Evolutionary conservation across 73 alveolate species (phyloP).

Genomic region (Stentor coeruleus): DNA sequence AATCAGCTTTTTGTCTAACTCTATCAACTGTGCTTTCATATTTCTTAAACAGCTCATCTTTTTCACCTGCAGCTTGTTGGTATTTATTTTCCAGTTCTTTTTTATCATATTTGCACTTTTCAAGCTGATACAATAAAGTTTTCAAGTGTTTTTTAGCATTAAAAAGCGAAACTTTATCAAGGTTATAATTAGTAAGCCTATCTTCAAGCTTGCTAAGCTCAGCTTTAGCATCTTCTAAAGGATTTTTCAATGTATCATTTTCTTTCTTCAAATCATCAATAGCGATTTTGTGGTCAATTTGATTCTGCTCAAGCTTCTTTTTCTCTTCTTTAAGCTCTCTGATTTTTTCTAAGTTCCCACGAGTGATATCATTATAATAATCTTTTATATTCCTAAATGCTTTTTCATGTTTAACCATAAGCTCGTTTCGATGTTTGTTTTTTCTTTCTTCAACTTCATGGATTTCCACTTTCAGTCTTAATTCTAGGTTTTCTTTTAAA

Average conservation of each 20-base stretch:
- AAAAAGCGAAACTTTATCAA: background rate
- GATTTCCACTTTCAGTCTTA: slow-evolving; percentile 87
- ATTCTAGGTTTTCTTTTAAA: slow-evolving; percentile 79
- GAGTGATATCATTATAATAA: slow-evolving; percentile 84
- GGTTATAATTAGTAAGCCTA: background rate
- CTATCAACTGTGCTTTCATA: slow-evolving; percentile 44
- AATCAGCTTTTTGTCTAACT: slow-evolving; percentile 43
- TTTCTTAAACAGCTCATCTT: slow-evolving; percentile 46
- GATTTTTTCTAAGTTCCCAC: slow-evolving; percentile 85
- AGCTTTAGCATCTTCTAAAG: background rate
- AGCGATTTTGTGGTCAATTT: no score
- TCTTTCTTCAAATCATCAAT: background rate
- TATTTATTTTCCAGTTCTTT: background rate
- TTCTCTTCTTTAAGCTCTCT: slow-evolving; percentile 77
- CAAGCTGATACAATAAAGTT: background rate
- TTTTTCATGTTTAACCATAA: slow-evolving; percentile 82
- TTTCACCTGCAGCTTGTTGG: slow-evolving; percentile 34
- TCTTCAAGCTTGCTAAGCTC: background rate
- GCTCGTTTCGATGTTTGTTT: slow-evolving; percentile 83
- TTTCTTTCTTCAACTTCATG: slow-evolving; percentile 94
- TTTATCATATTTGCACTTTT: background rate
- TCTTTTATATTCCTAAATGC: slow-evolving; percentile 87
- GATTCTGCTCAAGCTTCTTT: no score
- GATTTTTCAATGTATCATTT: slow-evolving; percentile 5
- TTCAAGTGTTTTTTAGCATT: background rate